Evolutionary conservation across 371 early-diverging fungal species (phyloP), one percentile per base, ranked within the genome.

Genomic region (Dichotomocladium elegans): DNA sequence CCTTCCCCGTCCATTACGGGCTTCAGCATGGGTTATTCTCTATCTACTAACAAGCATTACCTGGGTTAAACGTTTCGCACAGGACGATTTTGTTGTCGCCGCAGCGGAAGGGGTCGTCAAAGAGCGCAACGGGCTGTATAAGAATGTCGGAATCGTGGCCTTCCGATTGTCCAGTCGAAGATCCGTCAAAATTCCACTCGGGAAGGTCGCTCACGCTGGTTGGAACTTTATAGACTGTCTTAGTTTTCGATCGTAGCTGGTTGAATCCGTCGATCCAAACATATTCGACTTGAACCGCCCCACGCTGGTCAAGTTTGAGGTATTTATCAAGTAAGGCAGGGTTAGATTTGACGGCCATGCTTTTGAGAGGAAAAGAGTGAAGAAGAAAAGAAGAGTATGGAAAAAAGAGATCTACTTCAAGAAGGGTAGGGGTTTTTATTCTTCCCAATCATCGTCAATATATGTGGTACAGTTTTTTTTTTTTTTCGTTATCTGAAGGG

Each of bases 121-220:
- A 80, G 55, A 80, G 64, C 42, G 79, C 68, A 1, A 61, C 68
- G 7, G 81, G 81, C 30, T 62, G 50, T 29, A 78, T 46, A 44
- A 70, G 60, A 30, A 72, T 60, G 58, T 73, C 76, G 11, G 79
- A 76, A 49, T 70, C 65, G 44, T 76, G 64, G 42, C 70, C 66
- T 22, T 61, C 60, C 29, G 67, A 66, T 51, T 71, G 81, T 53
- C 66, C 69, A 14, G 78, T 78, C 11, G 78, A 78, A 15, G 73
- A 70, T 42, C 78, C 78, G 54, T 74, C 74, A 51, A 59, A 78
- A 55, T 72, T 70, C 78, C 78, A 78, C 57, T 78, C 78, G 25
- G 64, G 53, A 22, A 80, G 57, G 7, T 80, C 77, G 14, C 41
- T 47, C 33, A 65, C 50, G 33, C 51, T 34, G 15, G 46, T 60